These are phyloP conservation scores for Phytophthora agathidicida DNA, from an alignment of 352 stramenopile species.

Conservation along the genomic window DNA sequence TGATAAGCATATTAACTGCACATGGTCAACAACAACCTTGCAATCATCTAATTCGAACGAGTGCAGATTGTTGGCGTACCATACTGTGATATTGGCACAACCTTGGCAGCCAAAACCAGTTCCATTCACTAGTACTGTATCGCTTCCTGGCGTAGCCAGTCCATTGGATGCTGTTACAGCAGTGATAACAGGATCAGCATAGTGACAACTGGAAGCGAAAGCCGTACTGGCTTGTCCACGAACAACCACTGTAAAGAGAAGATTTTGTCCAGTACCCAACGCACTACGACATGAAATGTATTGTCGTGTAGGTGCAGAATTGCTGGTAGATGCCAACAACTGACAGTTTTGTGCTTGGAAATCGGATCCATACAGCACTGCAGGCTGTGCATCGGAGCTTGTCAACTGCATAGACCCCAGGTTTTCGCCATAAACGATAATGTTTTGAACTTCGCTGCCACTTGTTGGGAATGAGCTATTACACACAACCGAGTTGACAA, in stretches of 20 bases:
- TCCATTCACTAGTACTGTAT: conserved; percentile 46
- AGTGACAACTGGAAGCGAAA: conserved; percentile 35
- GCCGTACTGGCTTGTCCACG: conserved; percentile 37
- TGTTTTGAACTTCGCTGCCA: conserved; percentile 35
- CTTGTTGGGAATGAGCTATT: conserved; percentile 40
- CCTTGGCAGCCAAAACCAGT: conserved; percentile 51
- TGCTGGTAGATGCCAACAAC: conserved; percentile 2
- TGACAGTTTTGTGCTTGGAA: conserved; percentile 38
- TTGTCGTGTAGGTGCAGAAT: conserved; percentile 11
- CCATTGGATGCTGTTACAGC: conserved; percentile 5
- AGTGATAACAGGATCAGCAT: conserved; percentile 38
- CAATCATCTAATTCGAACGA: conserved; percentile 48
- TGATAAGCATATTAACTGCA: conserved; percentile 43
- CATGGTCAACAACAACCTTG: conserved; percentile 46
- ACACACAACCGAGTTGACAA: conserved; percentile 38
- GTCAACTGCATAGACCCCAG: conserved; percentile 33
- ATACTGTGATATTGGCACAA: conserved; percentile 32
- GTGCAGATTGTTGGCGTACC: conserved; percentile 50
- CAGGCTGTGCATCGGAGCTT: conserved; percentile 12
- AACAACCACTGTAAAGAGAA: conserved; percentile 44
- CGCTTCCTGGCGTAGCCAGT: conserved; percentile 39
- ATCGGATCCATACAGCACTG: conserved; percentile 46
- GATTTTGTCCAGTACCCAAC: conserved; percentile 39
- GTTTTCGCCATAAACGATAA: conserved; percentile 53
- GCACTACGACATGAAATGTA: conserved; percentile 47